phyloP scores from a whole-genome alignment of 257 asterid genomes.

The Verbascum thapsus region DNA sequence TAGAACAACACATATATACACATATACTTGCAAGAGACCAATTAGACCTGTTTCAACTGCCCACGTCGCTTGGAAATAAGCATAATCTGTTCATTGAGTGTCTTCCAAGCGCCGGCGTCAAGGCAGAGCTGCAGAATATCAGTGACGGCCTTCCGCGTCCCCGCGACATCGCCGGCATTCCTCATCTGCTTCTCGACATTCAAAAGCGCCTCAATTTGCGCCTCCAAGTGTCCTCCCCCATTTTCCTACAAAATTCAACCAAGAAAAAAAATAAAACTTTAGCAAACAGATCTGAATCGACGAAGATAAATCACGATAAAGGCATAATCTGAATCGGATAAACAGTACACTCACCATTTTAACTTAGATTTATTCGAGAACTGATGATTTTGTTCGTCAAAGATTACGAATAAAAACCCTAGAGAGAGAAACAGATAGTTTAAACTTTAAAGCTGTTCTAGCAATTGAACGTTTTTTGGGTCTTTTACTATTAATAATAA shows the following conservation, averaged over 20 bases:
- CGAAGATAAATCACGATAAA: not conserved
- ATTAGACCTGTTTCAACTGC: conserved; percentile 82
- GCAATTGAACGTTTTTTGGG: not conserved
- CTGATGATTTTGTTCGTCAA: conserved; percentile 10
- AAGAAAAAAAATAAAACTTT: no score
- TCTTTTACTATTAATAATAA: not conserved
- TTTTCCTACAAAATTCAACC: conserved; percentile 50
- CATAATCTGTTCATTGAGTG: conserved; percentile 84
- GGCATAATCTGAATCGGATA: not conserved
- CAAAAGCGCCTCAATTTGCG: conserved; percentile 67
- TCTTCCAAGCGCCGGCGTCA: conserved; percentile 88
- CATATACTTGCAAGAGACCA: not conserved
- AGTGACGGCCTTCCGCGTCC: conserved; percentile 76
- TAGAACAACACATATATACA: not conserved
- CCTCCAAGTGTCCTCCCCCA: conserved; percentile 69
- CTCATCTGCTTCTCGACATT: conserved; percentile 97
- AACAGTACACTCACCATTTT: conserved; percentile 37
- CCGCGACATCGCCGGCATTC: conserved; percentile 85
- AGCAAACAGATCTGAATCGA: conserved; percentile 34
- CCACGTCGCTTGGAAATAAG: conserved; percentile 94
- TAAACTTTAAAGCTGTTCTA: conserved; percentile 18
- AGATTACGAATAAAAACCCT: conserved; percentile 36
- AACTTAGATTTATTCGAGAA: conserved; percentile 17
- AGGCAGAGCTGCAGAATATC: conserved; percentile 88
- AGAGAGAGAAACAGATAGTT: conserved; percentile 33